These are phyloP conservation scores for Exophiala mesophila DNA, from an alignment of 2,329 filamentous ascomycete species.

Conservation along the genomic window DNA sequence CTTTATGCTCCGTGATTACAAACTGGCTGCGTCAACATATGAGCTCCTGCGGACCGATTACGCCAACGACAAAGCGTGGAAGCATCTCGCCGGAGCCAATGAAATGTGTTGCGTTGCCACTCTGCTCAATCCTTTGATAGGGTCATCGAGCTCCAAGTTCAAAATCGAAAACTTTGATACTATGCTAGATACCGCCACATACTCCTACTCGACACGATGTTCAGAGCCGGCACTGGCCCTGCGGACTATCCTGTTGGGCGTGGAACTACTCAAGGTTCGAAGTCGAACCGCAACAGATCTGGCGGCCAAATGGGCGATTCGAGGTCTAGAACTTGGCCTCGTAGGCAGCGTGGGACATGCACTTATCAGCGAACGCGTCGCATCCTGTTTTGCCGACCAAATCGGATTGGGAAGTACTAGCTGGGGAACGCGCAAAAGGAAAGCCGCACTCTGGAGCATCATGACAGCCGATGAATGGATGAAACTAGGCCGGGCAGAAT, in stretches of 20 bases:
- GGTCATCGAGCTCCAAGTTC: constrained; percentile 67
- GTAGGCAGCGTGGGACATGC: constrained; percentile 65
- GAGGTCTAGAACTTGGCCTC: constrained; percentile 72
- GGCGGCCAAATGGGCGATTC: constrained; percentile 77
- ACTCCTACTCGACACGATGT: constrained; percentile 87
- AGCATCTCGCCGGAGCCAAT: constrained; percentile 84
- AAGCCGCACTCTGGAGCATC: constrained; percentile 84
- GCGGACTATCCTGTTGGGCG: constrained; percentile 67
- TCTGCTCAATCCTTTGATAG: constrained; percentile 65
- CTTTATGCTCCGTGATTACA: constrained; percentile 96
- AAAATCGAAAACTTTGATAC: constrained; percentile 77
- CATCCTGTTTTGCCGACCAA: constrained; percentile 75
- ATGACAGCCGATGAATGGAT: constrained; percentile 82
- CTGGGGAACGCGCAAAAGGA: constrained; percentile 70
- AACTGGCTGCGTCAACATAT: constrained; percentile 84
- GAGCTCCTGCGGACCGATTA: constrained; percentile 86
- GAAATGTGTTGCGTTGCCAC: constrained; percentile 90
- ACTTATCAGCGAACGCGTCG: constrained; percentile 78
- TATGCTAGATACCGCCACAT: constrained; percentile 83
- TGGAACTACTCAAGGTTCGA: constrained; percentile 77
- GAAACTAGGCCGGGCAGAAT: constrained; percentile 66
- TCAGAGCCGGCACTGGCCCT: constrained; percentile 73
- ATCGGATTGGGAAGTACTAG: constrained; percentile 59
- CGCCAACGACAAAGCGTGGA: constrained; percentile 94
- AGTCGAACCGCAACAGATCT: constrained; percentile 78